phyloP scores from a whole-genome alignment of 805 yeast genomes.

The Teunomyces atbi region DNA sequence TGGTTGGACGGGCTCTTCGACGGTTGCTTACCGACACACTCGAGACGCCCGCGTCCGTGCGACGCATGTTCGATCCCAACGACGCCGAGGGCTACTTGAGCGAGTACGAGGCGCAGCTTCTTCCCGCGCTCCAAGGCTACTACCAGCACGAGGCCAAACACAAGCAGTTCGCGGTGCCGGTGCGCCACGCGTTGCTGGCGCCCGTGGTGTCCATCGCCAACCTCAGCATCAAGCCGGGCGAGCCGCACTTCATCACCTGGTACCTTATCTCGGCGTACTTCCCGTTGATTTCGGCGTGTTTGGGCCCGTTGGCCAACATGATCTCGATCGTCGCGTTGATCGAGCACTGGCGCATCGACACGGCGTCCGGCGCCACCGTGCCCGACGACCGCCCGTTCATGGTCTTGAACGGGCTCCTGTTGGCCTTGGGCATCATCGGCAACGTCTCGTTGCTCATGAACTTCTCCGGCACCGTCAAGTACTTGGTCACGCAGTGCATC shows the following conservation, averaged over 20 bases:
- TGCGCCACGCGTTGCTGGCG: constrained; percentile 31
- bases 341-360: constrained; percentile 58
- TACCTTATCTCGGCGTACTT: constrained; percentile 63
- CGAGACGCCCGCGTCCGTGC: background rate
- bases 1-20: background rate
- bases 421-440: constrained; percentile 64
- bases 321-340: constrained; percentile 69
- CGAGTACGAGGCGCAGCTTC: background rate
- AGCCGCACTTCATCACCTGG: constrained; percentile 48
- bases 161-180: constrained; percentile 12
- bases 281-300: constrained; percentile 74
- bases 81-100: constrained; percentile 3
- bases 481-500: constrained; percentile 58
- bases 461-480: constrained; percentile 57
- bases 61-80: background rate
- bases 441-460: constrained; percentile 70
- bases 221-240: constrained; percentile 38
- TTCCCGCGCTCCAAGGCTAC: constrained; percentile 1
- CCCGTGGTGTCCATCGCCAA: constrained; percentile 31
- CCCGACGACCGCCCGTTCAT: constrained; percentile 45
- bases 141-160: background rate
- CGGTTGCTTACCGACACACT: background rate
- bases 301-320: constrained; percentile 78
- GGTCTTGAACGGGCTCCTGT: constrained; percentile 59
- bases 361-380: constrained; percentile 19